Percentiles rank a stretch among this genome's conserved stretches.
These are phyloP conservation scores for Metschnikowia lunata DNA, from an alignment of 805 yeast species.

Conservation along the genomic window DNA sequence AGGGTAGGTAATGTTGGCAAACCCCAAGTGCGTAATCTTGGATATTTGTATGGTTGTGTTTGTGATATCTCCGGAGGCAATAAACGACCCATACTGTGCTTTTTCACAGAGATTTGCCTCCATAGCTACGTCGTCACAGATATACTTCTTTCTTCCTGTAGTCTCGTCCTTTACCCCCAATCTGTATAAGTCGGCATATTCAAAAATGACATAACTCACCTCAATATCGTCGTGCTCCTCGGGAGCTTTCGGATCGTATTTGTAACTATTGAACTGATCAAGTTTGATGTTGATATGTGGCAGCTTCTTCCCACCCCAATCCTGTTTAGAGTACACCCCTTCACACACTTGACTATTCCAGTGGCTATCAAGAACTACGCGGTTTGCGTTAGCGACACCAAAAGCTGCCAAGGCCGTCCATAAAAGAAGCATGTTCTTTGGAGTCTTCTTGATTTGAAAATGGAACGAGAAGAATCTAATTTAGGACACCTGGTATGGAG, in stretches of 20 bases:
- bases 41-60: slow-evolving; percentile 56
- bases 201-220: slow-evolving; percentile 73
- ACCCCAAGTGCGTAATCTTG: slow-evolving; percentile 52
- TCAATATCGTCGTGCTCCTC: slow-evolving; percentile 33
- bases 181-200: slow-evolving; percentile 68
- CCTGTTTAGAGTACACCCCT: slow-evolving; percentile 83
- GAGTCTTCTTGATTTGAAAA: no score
- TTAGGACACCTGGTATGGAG: no score
- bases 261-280: slow-evolving; percentile 25
- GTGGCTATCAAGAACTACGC: slow-evolving; percentile 45
- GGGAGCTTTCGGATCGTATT: slow-evolving; percentile 19
- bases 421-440: slow-evolving; percentile 1
- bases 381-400: slow-evolving; percentile 31
- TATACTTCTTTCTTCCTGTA: slow-evolving; percentile 41
- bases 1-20: slow-evolving; percentile 56
- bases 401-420: slow-evolving; percentile 6
- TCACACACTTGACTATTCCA: slow-evolving; percentile 66
- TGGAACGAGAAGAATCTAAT: no score
- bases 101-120: slow-evolving; percentile 47
- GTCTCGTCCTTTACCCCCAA: slow-evolving; percentile 53
- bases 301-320: slow-evolving; percentile 77
- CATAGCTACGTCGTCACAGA: slow-evolving; percentile 75
- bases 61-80: slow-evolving; percentile 45
- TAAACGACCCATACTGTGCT: slow-evolving; percentile 56
- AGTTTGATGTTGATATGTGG: slow-evolving; percentile 44